Conservation (phyloP, 768 basidiomycete species). For the Cystoderma amianthinum region DNA sequence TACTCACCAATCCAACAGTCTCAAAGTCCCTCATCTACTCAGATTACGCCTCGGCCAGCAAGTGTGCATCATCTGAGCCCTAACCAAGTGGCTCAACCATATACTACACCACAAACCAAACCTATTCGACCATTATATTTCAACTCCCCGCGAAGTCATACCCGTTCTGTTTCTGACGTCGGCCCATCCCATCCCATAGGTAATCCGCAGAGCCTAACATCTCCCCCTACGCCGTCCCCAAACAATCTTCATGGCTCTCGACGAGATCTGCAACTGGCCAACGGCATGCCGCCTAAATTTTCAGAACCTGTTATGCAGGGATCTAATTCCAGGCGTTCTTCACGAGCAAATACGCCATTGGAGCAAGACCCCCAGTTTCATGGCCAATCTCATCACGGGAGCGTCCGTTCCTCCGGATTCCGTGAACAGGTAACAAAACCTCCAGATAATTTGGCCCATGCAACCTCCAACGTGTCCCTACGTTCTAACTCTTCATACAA, state of each 20-base stretch:
- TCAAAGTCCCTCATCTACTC: not conserved
- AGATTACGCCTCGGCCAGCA: slow-evolving; percentile 14
- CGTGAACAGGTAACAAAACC: slow-evolving; percentile 5
- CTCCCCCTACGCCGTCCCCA: not conserved
- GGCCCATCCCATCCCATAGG: not conserved
- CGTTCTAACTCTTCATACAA: slow-evolving; percentile 19
- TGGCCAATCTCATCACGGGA: not conserved
- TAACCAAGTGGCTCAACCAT: slow-evolving; percentile 12
- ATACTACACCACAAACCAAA: slow-evolving; percentile 2
- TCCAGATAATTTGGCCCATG: slow-evolving; percentile 8
- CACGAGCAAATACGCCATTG: slow-evolving; percentile 1
- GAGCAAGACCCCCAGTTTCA: not conserved
- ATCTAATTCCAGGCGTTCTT: not conserved
- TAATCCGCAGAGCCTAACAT: not conserved
- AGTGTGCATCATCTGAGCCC: slow-evolving; percentile 20
- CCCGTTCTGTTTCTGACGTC: not conserved
- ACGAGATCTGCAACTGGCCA: not conserved
- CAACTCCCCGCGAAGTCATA: not conserved
- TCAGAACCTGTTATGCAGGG: not conserved
- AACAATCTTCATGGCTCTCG: not conserved
- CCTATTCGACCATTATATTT: not conserved
- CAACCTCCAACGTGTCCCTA: slow-evolving; percentile 21
- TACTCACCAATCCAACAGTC: slow-evolving; percentile 1
- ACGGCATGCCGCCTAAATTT: slow-evolving; percentile 3
- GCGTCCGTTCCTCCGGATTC: not conserved